Conservation (phyloP, 1,284 basidiomycete species). For the Cutaneotrichosporon sp. region DNA sequence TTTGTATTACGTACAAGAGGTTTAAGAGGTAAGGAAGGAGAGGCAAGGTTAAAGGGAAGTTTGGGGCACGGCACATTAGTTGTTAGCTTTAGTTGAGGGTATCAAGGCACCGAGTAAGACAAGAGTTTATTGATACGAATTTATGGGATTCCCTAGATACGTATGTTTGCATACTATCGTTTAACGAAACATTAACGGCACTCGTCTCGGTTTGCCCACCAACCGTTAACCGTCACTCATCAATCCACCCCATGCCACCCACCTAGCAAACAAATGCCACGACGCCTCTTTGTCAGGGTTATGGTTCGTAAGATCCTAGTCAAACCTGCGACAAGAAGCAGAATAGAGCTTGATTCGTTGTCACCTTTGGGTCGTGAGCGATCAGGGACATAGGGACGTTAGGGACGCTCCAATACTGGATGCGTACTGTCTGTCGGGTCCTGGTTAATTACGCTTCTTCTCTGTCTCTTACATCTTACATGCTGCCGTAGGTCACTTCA, state of each 20-base stretch:
- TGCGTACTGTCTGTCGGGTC: not conserved
- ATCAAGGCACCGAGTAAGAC: not conserved
- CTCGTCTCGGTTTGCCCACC: not conserved
- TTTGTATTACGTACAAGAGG: no score
- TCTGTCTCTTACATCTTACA: not conserved
- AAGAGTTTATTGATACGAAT: constrained; percentile 3
- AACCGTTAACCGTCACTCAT: not conserved
- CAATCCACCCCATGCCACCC: no score
- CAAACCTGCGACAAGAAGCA: not conserved
- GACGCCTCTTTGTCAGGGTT: not conserved
- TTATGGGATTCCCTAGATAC: not conserved
- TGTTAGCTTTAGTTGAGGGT: not conserved
- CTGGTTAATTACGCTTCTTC: not conserved
- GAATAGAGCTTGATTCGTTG: not conserved
- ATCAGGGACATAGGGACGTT: not conserved
- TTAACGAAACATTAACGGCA: not conserved
- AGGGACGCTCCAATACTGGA: not conserved
- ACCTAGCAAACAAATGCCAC: no score
- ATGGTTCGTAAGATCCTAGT: not conserved
- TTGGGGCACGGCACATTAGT: not conserved
- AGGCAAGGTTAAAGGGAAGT: not conserved
- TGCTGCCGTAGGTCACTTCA: not conserved
- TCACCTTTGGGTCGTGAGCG: not conserved
- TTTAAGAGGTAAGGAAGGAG: no score
- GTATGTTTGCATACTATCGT: no score